phyloP scores from a whole-genome alignment of 2,329 filamentous ascomycete genomes.

The Madurella fahalii region DNA sequence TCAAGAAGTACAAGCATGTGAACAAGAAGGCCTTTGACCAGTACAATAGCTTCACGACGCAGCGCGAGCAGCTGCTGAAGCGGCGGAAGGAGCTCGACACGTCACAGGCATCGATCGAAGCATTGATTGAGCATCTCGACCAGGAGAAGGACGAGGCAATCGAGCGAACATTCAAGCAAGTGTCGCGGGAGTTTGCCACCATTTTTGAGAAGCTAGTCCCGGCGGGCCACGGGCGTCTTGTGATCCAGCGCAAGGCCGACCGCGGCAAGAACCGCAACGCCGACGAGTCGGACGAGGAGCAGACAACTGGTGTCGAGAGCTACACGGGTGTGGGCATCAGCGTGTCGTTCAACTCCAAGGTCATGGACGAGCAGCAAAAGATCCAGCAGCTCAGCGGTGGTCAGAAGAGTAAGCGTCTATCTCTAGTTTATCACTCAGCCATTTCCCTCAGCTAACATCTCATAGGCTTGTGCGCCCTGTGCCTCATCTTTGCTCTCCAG shows the following conservation, averaged over 20 bases:
- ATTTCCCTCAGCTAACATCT: neutral
- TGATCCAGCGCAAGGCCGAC: constrained; percentile 90
- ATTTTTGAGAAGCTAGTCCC: constrained; percentile 96
- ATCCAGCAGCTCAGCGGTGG: constrained; percentile 97
- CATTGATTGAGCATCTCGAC: constrained; percentile 87
- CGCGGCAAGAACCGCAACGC: constrained; percentile 46
- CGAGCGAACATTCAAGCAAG: constrained; percentile 96
- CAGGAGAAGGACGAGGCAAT: constrained; percentile 97
- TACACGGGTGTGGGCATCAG: constrained; percentile 95
- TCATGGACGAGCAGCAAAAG: constrained; percentile 89
- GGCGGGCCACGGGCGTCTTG: constrained; percentile 81
- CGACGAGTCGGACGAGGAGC: constrained; percentile 67
- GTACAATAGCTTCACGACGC: constrained; percentile 93
- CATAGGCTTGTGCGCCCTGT: constrained; percentile 82
- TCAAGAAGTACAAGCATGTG: constrained; percentile 96
- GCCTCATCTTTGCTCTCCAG: constrained; percentile 97
- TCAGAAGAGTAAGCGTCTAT: constrained; percentile 73
- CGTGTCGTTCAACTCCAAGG: constrained; percentile 97
- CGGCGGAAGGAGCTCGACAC: constrained; percentile 83
- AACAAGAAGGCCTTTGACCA: constrained; percentile 99
- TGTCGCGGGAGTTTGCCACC: constrained; percentile 84
- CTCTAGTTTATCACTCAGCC: neutral
- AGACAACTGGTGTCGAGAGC: constrained; percentile 76
- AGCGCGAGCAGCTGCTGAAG: constrained; percentile 80
- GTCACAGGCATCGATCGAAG: constrained; percentile 82